These are phyloP conservation scores for Calocybe indica DNA, from an alignment of 768 basidiomycete species.

Conservation along the genomic window DNA sequence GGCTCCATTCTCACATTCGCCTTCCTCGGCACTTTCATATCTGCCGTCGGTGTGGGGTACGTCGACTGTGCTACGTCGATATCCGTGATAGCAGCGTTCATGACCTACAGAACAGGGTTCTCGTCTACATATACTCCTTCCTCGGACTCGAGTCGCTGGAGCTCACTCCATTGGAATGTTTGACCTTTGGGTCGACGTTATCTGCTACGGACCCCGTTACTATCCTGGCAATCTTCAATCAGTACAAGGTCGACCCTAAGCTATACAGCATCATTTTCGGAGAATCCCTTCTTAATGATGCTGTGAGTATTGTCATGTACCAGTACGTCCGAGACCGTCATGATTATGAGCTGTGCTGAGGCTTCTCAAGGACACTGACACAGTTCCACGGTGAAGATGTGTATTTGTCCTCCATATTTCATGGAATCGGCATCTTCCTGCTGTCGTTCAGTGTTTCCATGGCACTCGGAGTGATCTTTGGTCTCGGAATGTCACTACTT, in stretches of 20 bases:
- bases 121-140: constrained; percentile 93
- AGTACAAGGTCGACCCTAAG: constrained; percentile 98
- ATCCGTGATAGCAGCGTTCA: constrained; percentile 23
- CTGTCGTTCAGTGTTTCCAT: constrained; percentile 93
- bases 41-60: constrained; percentile 93
- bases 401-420: constrained; percentile 82
- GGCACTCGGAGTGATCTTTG: constrained; percentile 89
- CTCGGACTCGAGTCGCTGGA: constrained; percentile 87
- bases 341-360: background rate
- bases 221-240: constrained; percentile 96
- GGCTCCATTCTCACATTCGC: constrained; percentile 93
- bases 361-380: constrained; percentile 65
- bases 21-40: constrained; percentile 93
- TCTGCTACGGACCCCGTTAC: constrained; percentile 98
- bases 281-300: constrained; percentile 95
- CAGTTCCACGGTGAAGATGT: constrained; percentile 90
- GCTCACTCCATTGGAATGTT: constrained; percentile 84
- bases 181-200: constrained; percentile 93
- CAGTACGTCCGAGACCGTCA: constrained; percentile 61
- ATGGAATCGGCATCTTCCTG: constrained; percentile 96
- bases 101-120: constrained; percentile 61
- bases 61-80: constrained; percentile 21
- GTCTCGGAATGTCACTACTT: constrained; percentile 84
- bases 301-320: constrained; percentile 99
- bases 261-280: constrained; percentile 97